These are phyloP conservation scores for Nicotiana attenuata DNA, from an alignment of 257 asterid species.

Conservation along the genomic window DNA sequence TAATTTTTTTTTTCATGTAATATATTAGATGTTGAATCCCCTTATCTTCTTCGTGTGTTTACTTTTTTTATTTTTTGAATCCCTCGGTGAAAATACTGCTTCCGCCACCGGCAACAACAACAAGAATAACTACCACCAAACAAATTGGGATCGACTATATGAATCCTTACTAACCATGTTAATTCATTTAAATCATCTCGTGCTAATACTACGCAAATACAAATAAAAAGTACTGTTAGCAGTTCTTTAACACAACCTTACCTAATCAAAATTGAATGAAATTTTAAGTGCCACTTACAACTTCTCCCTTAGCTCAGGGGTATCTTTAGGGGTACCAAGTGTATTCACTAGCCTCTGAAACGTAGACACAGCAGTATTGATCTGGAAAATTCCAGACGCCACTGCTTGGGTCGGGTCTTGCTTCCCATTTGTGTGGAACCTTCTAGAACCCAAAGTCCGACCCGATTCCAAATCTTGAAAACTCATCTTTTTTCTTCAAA, in stretches of 20 bases:
- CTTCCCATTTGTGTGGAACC: slow-evolving; percentile 10
- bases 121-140: too few species aligned
- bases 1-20: too few species aligned
- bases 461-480: slow-evolving; percentile 51
- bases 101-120: too few species aligned
- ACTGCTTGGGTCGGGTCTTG: slow-evolving; percentile 37
- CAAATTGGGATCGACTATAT: too few species aligned
- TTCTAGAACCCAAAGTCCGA: slow-evolving; percentile 9
- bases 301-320: slow-evolving; percentile 40
- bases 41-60: too few species aligned
- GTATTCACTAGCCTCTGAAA: slow-evolving; percentile 37
- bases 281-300: slow-evolving; percentile 26
- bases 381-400: slow-evolving; percentile 37
- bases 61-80: too few species aligned
- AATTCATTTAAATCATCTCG: too few species aligned
- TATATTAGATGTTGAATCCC: too few species aligned
- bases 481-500: slow-evolving; percentile 28
- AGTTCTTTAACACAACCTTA: neutral
- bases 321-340: slow-evolving; percentile 44
- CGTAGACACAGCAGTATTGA: slow-evolving; percentile 40
- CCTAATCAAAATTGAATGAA: neutral
- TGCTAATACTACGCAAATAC: too few species aligned
- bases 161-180: too few species aligned
- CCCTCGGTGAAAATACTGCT: too few species aligned
- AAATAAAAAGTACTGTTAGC: too few species aligned